A percentile compares a stretch with the other conserved stretches of the same genome.
phyloP scores from a whole-genome alignment of 2,329 filamentous ascomycete genomes.

The Malbranchea cinnamomea region DNA sequence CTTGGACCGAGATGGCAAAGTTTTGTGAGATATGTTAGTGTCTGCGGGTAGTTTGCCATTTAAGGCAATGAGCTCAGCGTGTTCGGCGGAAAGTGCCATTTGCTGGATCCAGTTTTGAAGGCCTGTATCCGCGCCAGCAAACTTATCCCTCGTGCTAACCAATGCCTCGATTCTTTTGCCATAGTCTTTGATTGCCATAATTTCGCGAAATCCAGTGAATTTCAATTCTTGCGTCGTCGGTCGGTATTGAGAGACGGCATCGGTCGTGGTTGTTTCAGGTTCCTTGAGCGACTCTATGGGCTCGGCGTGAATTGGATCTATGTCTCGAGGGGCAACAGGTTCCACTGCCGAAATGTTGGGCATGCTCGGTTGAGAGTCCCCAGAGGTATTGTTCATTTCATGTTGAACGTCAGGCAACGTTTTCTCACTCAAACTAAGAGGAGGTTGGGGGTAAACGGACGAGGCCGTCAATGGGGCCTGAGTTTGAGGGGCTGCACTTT shows the following conservation, averaged over 20 bases:
- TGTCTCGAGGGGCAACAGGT: neutral
- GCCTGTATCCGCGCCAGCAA: conserved; percentile 59
- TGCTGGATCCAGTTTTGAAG: conserved; percentile 45
- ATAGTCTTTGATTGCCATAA: conserved; percentile 51
- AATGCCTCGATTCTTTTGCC: conserved; percentile 59
- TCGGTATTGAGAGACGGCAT: conserved; percentile 5
- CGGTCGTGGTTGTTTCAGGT: neutral
- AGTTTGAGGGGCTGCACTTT: no score
- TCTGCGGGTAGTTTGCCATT: conserved; percentile 20
- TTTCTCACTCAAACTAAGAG: no score
- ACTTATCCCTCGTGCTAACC: conserved; percentile 54
- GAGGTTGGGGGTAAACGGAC: no score
- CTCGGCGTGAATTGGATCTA: conserved; percentile 1
- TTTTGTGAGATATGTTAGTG: conserved; percentile 13
- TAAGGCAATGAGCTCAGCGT: conserved; percentile 29
- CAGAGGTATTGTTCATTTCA: no score
- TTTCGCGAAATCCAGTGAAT: conserved; percentile 56
- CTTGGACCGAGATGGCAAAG: conserved; percentile 20
- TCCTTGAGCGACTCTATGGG: neutral
- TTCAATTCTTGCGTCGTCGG: conserved; percentile 18
- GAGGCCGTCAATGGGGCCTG: no score
- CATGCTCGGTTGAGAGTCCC: no score
- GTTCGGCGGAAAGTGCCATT: conserved; percentile 37
- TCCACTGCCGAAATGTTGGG: no score
- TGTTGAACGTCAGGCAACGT: no score